Conservation (phyloP, 208 protist species). For the Crithidia mellificae region DNA sequence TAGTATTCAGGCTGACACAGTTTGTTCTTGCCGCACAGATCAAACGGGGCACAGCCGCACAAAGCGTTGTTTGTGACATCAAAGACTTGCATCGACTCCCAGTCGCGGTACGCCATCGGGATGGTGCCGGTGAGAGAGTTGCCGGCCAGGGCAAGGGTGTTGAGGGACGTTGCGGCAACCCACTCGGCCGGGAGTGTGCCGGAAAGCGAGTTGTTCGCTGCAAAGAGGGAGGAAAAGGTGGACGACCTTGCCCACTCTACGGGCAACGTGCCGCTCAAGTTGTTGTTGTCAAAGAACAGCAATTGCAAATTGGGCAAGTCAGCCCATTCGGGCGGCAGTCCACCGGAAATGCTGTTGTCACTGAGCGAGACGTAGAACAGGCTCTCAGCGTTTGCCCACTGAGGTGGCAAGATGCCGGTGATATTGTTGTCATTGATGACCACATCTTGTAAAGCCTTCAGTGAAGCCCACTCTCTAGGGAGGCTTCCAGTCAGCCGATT, state of each 20-base stretch:
- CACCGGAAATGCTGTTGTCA: not conserved
- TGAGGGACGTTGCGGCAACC: not conserved
- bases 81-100: not conserved
- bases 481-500: too few relatives aligned
- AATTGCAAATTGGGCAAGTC: not conserved
- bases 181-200: not conserved
- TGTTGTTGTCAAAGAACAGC: not conserved
- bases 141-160: not conserved
- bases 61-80: not conserved
- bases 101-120: not conserved
- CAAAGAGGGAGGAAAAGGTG: not conserved
- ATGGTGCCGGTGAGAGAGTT: not conserved
- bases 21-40: too few relatives aligned
- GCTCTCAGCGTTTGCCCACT: too few relatives aligned
- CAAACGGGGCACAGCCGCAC: not conserved
- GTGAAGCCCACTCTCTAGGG: too few relatives aligned
- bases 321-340: not conserved
- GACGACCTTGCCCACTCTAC: not conserved
- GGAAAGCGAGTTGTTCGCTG: not conserved
- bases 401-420: not conserved
- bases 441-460: too few relatives aligned
- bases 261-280: conserved; percentile 10
- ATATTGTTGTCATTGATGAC: not conserved
- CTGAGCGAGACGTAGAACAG: too few relatives aligned
- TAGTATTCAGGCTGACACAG: too few relatives aligned